Conservation (phyloP, 148 eudicot species). For the Rhododendron ovatum region DNA sequence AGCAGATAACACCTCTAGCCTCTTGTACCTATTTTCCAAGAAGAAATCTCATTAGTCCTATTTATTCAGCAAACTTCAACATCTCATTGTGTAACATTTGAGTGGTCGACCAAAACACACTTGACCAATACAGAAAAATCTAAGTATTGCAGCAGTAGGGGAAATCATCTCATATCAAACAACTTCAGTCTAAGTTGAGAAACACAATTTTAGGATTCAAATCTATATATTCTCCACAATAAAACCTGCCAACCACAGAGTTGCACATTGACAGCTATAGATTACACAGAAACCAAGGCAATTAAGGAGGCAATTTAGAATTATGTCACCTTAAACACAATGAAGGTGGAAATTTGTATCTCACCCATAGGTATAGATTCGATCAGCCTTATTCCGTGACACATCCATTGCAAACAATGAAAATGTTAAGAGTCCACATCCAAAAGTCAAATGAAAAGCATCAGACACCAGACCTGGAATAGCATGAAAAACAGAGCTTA, state of each 20-base stretch:
- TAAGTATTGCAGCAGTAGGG: neutral
- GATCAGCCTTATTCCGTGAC: constrained; percentile 76
- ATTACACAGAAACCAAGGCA: neutral
- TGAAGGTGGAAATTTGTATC: constrained; percentile 10
- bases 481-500: neutral
- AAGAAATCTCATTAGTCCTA: constrained; percentile 1
- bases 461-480: constrained; percentile 87
- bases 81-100: neutral
- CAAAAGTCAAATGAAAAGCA: constrained; percentile 96
- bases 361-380: constrained; percentile 81
- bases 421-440: constrained; percentile 94
- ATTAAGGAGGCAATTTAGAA: neutral
- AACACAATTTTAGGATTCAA: neutral
- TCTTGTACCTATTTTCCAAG: constrained; percentile 65
- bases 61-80: neutral
- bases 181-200: neutral
- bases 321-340: neutral
- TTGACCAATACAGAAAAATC: neutral
- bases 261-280: neutral
- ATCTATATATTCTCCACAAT: neutral
- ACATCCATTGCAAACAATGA: constrained; percentile 89
- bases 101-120: neutral
- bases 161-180: neutral
- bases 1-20: constrained; percentile 95
- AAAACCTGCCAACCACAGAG: neutral